Conservation (phyloP, 148 eudicot species). For the Rhododendron griersonianum region DNA sequence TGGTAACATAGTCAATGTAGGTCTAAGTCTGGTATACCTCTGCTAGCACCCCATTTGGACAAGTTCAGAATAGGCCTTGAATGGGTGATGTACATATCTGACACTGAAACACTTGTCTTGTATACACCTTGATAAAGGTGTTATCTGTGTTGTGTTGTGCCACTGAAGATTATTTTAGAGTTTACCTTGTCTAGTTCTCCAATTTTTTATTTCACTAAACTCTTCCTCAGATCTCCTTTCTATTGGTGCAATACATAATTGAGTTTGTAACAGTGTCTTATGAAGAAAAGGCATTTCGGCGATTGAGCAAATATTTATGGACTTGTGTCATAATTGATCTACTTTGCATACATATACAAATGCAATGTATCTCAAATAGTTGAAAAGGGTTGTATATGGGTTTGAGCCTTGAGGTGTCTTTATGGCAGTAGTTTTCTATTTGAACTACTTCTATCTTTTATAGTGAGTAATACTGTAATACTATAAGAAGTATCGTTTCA, state of each 20-base stretch:
- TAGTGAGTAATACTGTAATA: not conserved
- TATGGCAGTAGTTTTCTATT: not conserved
- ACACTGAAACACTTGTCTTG: not conserved
- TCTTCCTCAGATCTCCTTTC: not conserved
- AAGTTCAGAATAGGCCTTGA: not conserved
- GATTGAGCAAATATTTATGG: not conserved
- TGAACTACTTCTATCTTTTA: not conserved
- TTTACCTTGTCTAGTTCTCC: not conserved
- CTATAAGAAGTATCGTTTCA: not conserved
- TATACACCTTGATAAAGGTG: not conserved
- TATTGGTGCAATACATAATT: not conserved
- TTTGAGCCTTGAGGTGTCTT: not conserved
- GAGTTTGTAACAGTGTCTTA: not conserved
- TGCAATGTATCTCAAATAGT: not conserved
- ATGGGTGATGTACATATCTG: not conserved
- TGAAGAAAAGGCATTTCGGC: not conserved
- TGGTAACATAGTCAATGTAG: no score
- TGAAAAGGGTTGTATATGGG: not conserved
- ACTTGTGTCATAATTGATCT: not conserved
- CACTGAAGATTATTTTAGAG: not conserved
- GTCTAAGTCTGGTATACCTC: not conserved
- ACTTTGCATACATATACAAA: not conserved
- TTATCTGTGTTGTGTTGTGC: not conserved
- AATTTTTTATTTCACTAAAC: not conserved
- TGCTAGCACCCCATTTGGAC: not conserved